Conservation (phyloP, 306 rosid genomes). For the Vicia villosa region DNA sequence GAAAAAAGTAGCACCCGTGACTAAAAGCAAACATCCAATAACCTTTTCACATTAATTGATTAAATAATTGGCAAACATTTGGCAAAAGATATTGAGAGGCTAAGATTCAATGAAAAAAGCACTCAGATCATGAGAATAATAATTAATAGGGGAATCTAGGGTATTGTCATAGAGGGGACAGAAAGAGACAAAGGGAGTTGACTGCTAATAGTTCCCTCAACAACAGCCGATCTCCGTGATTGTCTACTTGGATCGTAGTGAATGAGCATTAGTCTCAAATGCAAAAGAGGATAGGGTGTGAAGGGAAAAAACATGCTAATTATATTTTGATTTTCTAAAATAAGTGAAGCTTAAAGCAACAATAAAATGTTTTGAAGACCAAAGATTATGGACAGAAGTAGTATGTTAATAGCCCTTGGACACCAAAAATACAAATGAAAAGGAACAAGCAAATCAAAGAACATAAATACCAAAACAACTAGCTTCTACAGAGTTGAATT, state of each 20-base stretch:
- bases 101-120: no score
- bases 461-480: constrained; percentile 20
- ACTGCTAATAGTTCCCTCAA: constrained; percentile 8
- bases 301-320: no score
- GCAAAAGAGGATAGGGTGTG: no score
- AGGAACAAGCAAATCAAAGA: background rate
- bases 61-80: no score
- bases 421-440: constrained; percentile 8
- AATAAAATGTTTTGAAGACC: background rate
- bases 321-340: background rate
- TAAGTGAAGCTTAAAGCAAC: background rate
- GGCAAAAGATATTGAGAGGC: no score
- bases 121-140: no score
- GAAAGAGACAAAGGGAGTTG: constrained; percentile 22
- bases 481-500: constrained; percentile 2
- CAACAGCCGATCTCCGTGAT: constrained; percentile 33
- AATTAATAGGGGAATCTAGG: background rate
- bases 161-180: background rate
- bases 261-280: no score
- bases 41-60: no score
- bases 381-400: background rate
- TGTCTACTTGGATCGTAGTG: background rate
- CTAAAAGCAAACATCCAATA: background rate
- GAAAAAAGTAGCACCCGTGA: constrained; percentile 42
- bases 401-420: background rate